Base-by-base conservation (phyloP, 345 rosid species). In the Populus simonii region DNA sequence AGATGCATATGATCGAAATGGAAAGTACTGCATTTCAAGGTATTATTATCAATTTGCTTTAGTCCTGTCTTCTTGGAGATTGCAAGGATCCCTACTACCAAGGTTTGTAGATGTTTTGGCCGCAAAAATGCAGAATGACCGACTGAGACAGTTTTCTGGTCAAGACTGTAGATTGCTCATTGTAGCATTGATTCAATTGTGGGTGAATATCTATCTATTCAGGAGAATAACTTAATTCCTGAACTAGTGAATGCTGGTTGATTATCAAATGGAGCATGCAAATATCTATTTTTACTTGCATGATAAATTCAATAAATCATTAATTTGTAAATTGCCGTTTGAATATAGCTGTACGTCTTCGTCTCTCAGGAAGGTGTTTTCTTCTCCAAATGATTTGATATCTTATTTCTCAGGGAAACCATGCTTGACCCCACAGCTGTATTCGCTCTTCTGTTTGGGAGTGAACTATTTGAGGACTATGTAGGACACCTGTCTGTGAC, bases 401-500 rank as follows among this genome's bases (percentile, higher is more conserved):
- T 76, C 66, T 20, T 27, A 23, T 59, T 65, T 89, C 29, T 47
- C 88, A 93, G 98, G 80, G 97, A 93, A 67, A 80, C 89, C 69
- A 92, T 96, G 86, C 88, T 96, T 76, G 99, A 95, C 63, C 93
- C 99, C 1, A 91, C 90, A 4, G 91, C 98, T 41, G 91, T 92
- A 33, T 96, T 93, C 81, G 92, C 98, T 63, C 92, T 96, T 83
- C 94, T 96, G 38, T 96, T 96, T 72, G 98, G 99, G 80, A 96
- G 99, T 77, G 99, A 95, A 75, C 84, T 91, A 67, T 95, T 95
- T 70, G 97, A 95, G 88, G 94, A 95, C 73, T 95, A 95, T 86
- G 78, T 95, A 41, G 99, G 99, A 51, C 98, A 95, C 81, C 84
- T 92, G 61, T 93, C 98, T 74, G 91, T 90, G 73, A 93, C 97